Percentiles rank a stretch among this genome's conserved stretches.
These are phyloP conservation scores for Hibiscus mutabilis DNA, from an alignment of 345 rosid species.

Conservation along the genomic window DNA sequence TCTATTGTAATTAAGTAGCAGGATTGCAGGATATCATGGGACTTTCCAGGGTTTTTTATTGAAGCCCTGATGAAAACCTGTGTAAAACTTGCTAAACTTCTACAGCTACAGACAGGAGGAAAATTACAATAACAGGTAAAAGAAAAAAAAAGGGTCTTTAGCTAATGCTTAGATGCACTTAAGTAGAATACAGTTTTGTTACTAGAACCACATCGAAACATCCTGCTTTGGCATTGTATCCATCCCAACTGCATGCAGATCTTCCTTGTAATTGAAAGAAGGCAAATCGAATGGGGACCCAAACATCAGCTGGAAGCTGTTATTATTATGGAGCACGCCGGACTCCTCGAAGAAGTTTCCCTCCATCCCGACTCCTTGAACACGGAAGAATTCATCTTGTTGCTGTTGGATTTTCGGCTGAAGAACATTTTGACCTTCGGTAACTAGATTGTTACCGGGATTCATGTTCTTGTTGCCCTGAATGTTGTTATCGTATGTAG, in stretches of 20 bases:
- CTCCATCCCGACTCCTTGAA: conserved; percentile 41
- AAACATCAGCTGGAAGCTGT: conserved; percentile 43
- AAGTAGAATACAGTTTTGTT: not conserved
- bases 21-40: not conserved
- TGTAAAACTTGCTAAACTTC: conserved; percentile 12
- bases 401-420: conserved; percentile 51
- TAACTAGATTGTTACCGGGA: conserved; percentile 19
- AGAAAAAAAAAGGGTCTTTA: not conserved
- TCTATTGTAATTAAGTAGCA: conserved; percentile 7
- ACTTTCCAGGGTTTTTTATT: conserved; percentile 15
- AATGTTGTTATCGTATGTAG: conserved; percentile 59
- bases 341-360: conserved; percentile 55
- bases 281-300: conserved; percentile 61
- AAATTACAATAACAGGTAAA: not conserved
- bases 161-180: not conserved
- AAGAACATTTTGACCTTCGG: conserved; percentile 35
- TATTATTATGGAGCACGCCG: conserved; percentile 33
- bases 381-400: conserved; percentile 42
- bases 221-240: conserved; percentile 63
- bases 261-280: conserved; percentile 65
- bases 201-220: conserved; percentile 60
- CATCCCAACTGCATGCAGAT: conserved; percentile 44
- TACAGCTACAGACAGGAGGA: conserved; percentile 11
- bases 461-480: conserved; percentile 41
- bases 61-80: conserved; percentile 12